These are phyloP conservation scores for Komagataella mondaviorum DNA, from an alignment of 805 yeast species.

Conservation along the genomic window DNA sequence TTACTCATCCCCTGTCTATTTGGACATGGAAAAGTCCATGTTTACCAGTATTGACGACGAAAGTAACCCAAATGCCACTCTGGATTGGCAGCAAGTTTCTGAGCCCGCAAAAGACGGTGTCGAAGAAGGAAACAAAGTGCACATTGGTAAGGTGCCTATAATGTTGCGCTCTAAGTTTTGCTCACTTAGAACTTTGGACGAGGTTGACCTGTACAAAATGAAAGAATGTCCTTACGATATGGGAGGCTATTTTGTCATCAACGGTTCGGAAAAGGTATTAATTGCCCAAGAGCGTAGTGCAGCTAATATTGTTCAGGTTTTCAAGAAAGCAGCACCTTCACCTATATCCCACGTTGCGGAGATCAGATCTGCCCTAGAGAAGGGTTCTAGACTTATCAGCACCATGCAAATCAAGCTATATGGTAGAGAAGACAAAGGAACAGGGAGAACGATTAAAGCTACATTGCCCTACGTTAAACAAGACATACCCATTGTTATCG, in stretches of 20 bases:
- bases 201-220: constrained; percentile 86
- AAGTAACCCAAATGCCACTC: constrained; percentile 33
- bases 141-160: constrained; percentile 94
- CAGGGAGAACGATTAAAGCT: constrained; percentile 82
- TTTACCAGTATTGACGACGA: constrained; percentile 70
- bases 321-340: constrained; percentile 94
- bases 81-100: constrained; percentile 31
- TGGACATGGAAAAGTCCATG: constrained; percentile 87
- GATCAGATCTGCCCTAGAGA: constrained; percentile 91
- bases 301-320: constrained; percentile 96
- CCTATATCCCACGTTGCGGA: constrained; percentile 95
- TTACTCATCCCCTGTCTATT: constrained; percentile 90
- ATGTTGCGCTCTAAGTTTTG: constrained; percentile 96
- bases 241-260: constrained; percentile 98
- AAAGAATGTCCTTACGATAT: constrained; percentile 99
- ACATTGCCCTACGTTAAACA: constrained; percentile 93
- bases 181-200: constrained; percentile 78
- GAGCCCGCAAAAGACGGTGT: constrained; percentile 32
- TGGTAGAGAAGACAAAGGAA: constrained; percentile 61
- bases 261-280: constrained; percentile 95
- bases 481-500: constrained; percentile 94
- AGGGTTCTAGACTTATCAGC: constrained; percentile 90
- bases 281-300: constrained; percentile 99
- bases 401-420: constrained; percentile 88
- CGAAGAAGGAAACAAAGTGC: constrained; percentile 66